Base-by-base conservation (phyloP, 2,329 filamentous ascomycete species). In the Beauveria australis region DNA sequence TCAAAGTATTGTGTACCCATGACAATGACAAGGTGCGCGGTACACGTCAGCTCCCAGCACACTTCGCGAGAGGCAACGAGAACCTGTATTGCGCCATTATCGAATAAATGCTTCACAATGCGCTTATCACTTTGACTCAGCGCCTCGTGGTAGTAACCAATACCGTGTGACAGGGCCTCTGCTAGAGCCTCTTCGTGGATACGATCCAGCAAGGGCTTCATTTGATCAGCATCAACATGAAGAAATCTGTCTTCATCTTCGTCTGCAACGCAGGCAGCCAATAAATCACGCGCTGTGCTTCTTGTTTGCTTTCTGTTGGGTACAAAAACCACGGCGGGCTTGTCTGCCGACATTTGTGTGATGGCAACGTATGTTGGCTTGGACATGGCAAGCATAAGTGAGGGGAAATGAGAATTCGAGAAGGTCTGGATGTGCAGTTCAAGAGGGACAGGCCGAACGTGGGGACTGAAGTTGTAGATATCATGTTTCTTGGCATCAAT, bases 1-100 rank as follows among this genome's bases (percentile, higher is more conserved):
- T 99, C 94, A 66, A 93, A 99, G 75, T 92, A 97, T 70, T 99
- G 94, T 1, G 95, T 99, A 18, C 92, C 92, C 92, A 99, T 97
- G 37, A 99, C 87, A 53, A 99, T 84, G 16, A 97, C 92, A 16
- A 99, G 80, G 71, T 97, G 92, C 4, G 93, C 92, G 1, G 85
- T 91, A 70, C 86, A 87, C 65, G 96, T 87, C 58, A 99, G 79
- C 75, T 97, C 93, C 93, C 94, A 99, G 75, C 92, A 97, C 54
- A 94, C 92, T 75, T 99, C 93, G 58, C 94, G 86, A 61, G 83
- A 85, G 26, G 82, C 83, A 53, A 86, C 77, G 67, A 97, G 79
- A 2, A 97, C 88, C 68, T 97, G 93, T 43, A 96, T 91, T 5
- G 91, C 92, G 47, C 92, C 92, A 59, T 92, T 88, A 62, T 86